Base-by-base conservation (phyloP, 225 moss, liverwort and hornwort genomes). In the Polytrichum formosum region DNA sequence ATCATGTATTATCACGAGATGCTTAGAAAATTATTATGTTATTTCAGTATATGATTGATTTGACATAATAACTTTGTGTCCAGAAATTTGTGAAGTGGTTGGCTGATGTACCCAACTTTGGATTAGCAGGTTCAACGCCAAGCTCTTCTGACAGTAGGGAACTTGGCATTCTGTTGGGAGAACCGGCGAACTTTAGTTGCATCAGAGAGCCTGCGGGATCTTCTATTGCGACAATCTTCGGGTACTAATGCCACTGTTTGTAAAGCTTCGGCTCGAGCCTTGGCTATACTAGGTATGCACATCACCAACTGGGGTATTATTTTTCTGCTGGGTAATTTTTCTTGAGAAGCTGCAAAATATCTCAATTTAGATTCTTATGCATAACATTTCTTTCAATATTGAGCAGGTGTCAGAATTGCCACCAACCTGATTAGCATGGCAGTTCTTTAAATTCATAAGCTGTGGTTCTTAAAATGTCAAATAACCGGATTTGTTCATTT, bases 161-260 rank as follows among this genome's bases (percentile, higher is more conserved):
- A 99, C 69, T 81, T 99, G 74, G 94, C 94, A 61, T 99, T 99
- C 71, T 92, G 98, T 74, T 99, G 85, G 90, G 94, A 91, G 72
- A 99, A 94, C 67, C 85, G 98, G 65, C 90, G 94, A 58, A 87
- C 86, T 70, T 76, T 99, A 80, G 71, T 99, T 74, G 98, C 98
- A 65, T 99, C 98, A 67, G 98, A 99, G 77, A 92, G 88, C 81
- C 72, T 99, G 75, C 91, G 94, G 23, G 98, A 99, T 61, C 92
- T 99, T 72, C 91, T 99, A 26, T 83, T 99, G 68, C 98, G 98
- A 56, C 88, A 93, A 67, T 91, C 91, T 69, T 80, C 88, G 77
- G 91, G 94, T 72, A 76, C 85, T 70, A 87, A 99, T 82, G 77
- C 74, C 54, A 68, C 77, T 67, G 90, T 93, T 20, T 92, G 92